Conservation (phyloP, 805 yeast genomes). For the Kluyveromyces siamensis region DNA sequence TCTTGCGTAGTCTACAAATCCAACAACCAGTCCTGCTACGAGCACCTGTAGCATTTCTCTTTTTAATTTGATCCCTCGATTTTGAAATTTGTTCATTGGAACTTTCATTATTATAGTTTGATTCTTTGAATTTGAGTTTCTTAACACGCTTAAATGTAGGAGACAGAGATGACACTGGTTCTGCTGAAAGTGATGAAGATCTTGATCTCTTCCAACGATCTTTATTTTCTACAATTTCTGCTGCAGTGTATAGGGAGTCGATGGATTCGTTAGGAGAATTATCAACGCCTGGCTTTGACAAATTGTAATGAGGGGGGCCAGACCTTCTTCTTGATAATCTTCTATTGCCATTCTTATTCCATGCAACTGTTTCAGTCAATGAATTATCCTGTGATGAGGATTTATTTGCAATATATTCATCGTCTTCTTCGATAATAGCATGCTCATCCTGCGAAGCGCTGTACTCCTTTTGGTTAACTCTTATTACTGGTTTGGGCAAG, state of each 20-base stretch:
- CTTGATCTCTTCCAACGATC: constrained; percentile 1
- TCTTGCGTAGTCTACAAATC: constrained; percentile 69
- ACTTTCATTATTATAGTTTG: constrained; percentile 1
- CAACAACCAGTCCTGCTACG: constrained; percentile 62
- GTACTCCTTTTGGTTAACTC: constrained; percentile 18
- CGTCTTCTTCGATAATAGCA: constrained; percentile 16
- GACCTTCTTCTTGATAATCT: constrained; percentile 17
- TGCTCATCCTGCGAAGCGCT: constrained; percentile 12
- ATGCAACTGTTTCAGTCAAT: constrained; percentile 17
- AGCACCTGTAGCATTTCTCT: constrained; percentile 18
- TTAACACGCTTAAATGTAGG: constrained; percentile 1
- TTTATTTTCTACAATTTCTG: constrained; percentile 3
- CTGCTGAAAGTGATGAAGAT: constrained; percentile 8
- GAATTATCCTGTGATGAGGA: constrained; percentile 7
- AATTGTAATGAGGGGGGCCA: constrained; percentile 9
- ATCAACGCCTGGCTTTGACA: constrained; percentile 2
- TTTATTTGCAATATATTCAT: constrained; percentile 8
- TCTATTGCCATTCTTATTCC: constrained; percentile 27
- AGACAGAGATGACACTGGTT: constrained; percentile 3
- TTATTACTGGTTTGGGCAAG: constrained; percentile 18
- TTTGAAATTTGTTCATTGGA: constrained; percentile 3
- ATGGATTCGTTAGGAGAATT: background rate
- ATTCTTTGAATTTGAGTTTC: constrained; percentile 1
- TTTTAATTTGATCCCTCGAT: constrained; percentile 6
- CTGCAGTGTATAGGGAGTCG: constrained; percentile 3